Evolutionary conservation across 139 green algal species (phyloP).

Genomic region (Nannochloris sp.): DNA sequence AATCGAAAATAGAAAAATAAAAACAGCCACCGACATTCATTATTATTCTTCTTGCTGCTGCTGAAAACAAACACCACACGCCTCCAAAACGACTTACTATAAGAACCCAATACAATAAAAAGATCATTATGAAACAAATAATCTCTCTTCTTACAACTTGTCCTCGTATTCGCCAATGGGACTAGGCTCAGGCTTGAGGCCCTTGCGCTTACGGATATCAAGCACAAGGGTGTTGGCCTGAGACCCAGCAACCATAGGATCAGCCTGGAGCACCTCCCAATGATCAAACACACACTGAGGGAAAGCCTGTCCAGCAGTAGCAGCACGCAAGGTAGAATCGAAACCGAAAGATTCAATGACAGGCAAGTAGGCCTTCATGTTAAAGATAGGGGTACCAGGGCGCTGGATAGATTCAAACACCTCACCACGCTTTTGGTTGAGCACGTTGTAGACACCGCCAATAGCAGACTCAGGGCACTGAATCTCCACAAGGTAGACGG

Average conservation of each 20-base stretch:
- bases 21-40: not conserved
- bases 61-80: no score
- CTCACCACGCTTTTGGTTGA: slow-evolving; percentile 98
- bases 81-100: no score
- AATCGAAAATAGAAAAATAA: slow-evolving; percentile 18
- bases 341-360: slow-evolving; percentile 99
- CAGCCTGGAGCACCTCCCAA: slow-evolving; percentile 82
- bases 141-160: slow-evolving; percentile 73
- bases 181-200: slow-evolving; percentile 75
- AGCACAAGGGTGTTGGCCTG: slow-evolving; percentile 68
- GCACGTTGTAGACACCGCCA: slow-evolving; percentile 90
- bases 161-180: slow-evolving; percentile 93
- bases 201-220: slow-evolving; percentile 96
- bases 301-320: slow-evolving; percentile 96
- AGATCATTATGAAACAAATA: not conserved
- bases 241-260: slow-evolving; percentile 69
- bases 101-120: not conserved
- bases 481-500: slow-evolving; percentile 99
- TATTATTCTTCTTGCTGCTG: not conserved
- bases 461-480: slow-evolving; percentile 92
- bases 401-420: slow-evolving; percentile 99
- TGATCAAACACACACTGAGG: slow-evolving; percentile 97
- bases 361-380: slow-evolving; percentile 97
- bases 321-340: slow-evolving; percentile 86
- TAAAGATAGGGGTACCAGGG: slow-evolving; percentile 98